A percentile compares a stretch with the other conserved stretches of the same genome.
Evolutionary conservation across 140 eudicot genomes (phyloP).

Genomic region (Stevia rebaudiana): DNA sequence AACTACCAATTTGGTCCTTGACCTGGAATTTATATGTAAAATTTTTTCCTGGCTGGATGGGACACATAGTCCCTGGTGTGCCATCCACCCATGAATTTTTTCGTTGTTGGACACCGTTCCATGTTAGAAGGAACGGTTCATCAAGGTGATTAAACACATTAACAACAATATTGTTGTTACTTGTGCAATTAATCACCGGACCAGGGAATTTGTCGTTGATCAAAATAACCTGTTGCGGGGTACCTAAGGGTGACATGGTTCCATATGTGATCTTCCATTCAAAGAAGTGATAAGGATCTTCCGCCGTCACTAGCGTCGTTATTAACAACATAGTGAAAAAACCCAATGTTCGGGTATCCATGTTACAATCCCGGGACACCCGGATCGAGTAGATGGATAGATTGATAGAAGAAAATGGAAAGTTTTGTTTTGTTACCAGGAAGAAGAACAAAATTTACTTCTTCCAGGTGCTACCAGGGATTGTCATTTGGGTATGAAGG

Average conservation of each 20-base stretch:
- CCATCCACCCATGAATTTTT: conserved; percentile 82
- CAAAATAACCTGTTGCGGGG: conserved; percentile 60
- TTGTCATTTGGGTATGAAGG: conserved; percentile 18
- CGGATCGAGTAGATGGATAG: conserved; percentile 11
- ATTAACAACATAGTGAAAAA: conserved; percentile 26
- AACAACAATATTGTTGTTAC: conserved; percentile 56
- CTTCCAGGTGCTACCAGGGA: conserved; percentile 46
- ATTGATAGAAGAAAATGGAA: not conserved
- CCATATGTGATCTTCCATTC: conserved; percentile 71
- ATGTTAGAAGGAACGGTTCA: conserved; percentile 62
- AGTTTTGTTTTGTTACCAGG: conserved; percentile 20
- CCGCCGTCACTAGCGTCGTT: conserved; percentile 30
- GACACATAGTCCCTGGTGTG: conserved; percentile 74
- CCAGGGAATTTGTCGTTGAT: conserved; percentile 68
- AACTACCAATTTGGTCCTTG: conserved; percentile 72
- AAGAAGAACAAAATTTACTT: conserved; percentile 29
- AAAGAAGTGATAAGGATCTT: conserved; percentile 56
- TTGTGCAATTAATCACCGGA: conserved; percentile 57
- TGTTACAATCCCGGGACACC: conserved; percentile 43
- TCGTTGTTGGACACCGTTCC: conserved; percentile 66
- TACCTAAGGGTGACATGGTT: conserved; percentile 58
- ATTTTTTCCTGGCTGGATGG: conserved; percentile 59
- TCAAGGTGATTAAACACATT: conserved; percentile 59
- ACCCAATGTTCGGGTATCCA: conserved; percentile 31
- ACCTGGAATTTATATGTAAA: conserved; percentile 67